A percentile compares a stretch with the other conserved stretches of the same genome.
phyloP scores from a whole-genome alignment of 441 rosid genomes.

The Syzygium syzygioides region DNA sequence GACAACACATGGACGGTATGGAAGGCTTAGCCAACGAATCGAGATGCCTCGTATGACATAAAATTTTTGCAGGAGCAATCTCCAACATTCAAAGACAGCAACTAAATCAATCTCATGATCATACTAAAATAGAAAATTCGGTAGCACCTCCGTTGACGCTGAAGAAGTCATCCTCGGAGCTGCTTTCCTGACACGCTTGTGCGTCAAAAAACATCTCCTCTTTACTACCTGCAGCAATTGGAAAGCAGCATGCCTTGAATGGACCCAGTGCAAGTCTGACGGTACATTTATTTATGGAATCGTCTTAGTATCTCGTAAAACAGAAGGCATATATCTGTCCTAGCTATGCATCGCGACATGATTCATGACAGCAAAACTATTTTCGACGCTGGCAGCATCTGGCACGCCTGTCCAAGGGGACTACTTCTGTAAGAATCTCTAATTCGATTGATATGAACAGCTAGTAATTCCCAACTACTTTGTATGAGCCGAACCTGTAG shows the following conservation, averaged over 20 bases:
- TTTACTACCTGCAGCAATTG: slow-evolving; percentile 5
- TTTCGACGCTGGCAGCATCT: neutral
- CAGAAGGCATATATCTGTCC: neutral
- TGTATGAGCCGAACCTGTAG: neutral
- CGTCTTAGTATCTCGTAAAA: neutral
- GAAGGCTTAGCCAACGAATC: neutral
- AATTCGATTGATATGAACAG: neutral
- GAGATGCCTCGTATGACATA: neutral
- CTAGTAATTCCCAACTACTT: neutral
- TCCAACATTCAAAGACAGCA: neutral
- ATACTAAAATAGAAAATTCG: neutral
- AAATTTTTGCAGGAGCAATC: neutral
- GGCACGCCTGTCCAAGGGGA: neutral
- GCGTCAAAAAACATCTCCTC: slow-evolving; percentile 6
- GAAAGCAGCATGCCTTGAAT: neutral
- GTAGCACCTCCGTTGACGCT: slow-evolving; percentile 13
- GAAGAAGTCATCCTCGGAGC: slow-evolving; percentile 28
- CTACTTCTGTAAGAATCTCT: neutral
- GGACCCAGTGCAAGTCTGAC: neutral
- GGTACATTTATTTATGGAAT: neutral
- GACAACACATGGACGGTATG: neutral
- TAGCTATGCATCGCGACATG: neutral
- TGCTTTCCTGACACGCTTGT: slow-evolving; percentile 1
- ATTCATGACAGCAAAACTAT: neutral
- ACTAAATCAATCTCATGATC: neutral